A percentile compares a stretch with the other conserved stretches of the same genome.
phyloP scores from a whole-genome alignment of 352 stramenopile genomes.

The Halophytophthora polymorphica region DNA sequence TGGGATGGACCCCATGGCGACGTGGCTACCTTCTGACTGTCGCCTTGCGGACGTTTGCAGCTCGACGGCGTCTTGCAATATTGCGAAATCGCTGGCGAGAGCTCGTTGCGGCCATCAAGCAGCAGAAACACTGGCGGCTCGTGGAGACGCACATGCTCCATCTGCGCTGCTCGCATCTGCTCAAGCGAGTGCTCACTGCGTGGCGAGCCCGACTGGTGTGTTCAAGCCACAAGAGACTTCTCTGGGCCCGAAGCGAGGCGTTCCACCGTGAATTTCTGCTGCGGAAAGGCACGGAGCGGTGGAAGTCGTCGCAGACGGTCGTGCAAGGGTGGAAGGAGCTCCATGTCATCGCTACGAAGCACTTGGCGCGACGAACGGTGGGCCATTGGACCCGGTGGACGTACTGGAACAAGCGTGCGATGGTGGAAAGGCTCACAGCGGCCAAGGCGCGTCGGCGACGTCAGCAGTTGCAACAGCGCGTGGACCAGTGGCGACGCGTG shows the following conservation, averaged over 20 bases:
- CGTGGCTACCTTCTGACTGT: constrained; percentile 2
- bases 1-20: constrained; percentile 16
- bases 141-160: constrained; percentile 8
- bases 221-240: not conserved
- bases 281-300: constrained; percentile 1
- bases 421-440: constrained; percentile 9
- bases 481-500: constrained; percentile 12
- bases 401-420: constrained; percentile 17
- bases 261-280: constrained; percentile 9
- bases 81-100: constrained; percentile 11
- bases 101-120: constrained; percentile 11
- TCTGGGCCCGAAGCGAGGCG: not conserved
- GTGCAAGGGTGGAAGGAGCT: constrained; percentile 1
- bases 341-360: constrained; percentile 1
- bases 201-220: constrained; percentile 8
- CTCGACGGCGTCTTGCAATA: not conserved
- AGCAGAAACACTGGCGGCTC: constrained; percentile 7
- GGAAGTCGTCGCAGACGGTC: constrained; percentile 12
- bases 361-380: constrained; percentile 16
- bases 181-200: constrained; percentile 1
- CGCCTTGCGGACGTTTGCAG: constrained; percentile 1
- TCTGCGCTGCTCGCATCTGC: constrained; percentile 4
- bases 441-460: constrained; percentile 6
- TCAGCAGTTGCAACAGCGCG: constrained; percentile 2
- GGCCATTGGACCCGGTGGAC: constrained; percentile 27